Evolutionary conservation across 257 asterid genomes (phyloP), one percentile per base, ranked within the genome.

Genomic region (Ligustrum vulgare): DNA sequence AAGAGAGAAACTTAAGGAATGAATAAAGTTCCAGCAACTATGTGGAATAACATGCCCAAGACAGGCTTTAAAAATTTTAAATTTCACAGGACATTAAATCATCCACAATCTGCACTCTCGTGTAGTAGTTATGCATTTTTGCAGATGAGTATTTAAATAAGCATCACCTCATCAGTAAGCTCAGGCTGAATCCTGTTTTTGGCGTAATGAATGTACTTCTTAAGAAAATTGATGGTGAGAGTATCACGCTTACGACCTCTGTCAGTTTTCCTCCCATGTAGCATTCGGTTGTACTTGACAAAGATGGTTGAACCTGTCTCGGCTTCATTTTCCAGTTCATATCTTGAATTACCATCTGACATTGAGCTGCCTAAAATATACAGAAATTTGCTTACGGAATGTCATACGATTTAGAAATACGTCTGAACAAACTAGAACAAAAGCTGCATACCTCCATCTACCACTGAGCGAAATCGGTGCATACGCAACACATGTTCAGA

Each of bases 401-500:
- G 32, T 22, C 13, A 58, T 6, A 58, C 22, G 31, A 20, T 56
- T 56, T n/a, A 20, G 64, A 58, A 20, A 23, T 32, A 58, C 15
- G 22, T 58, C 32, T 9, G 2, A 49, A 58, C 67, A 81, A 35
- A 41, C 28, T 63, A 66, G 36, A 72, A 34, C 34, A 33, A 20
- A 70, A 68, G 66, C 28, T 51, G 45, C 81, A 28, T 82, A 89
- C 98, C 97, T 88, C 93, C 97, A 79, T 88, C 93, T 47, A 71
- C 86, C 79, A 84, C 84, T 11, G 98, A 85, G 70, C 97, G 93
- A 78, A 77, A 94, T 12, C 90, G 90, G 77, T 92, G 99, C 99
- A 94, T 89, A 11, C 98, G 91, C 79, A 94, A 73, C 73, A 94
- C 97, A 43, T 94, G 99, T 86, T 92, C 97, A 36, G 99, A 88